phyloP scores from a whole-genome alignment of 257 asterid genomes.

The Osmanthus fragrans region DNA sequence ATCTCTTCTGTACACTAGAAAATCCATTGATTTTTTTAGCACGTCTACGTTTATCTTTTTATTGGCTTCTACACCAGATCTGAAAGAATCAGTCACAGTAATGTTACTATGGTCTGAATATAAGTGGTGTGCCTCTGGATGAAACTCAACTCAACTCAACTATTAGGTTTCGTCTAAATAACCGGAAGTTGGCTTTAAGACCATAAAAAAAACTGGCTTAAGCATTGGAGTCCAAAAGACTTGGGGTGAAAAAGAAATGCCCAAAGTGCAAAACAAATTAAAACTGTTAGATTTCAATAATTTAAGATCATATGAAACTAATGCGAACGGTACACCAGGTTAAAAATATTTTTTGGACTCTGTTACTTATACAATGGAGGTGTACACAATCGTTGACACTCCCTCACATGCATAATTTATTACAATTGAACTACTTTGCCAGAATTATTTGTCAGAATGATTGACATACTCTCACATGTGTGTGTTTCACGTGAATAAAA shows the following conservation, averaged over 20 bases:
- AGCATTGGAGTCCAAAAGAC: not conserved
- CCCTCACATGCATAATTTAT: too few species aligned
- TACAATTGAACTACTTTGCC: too few species aligned
- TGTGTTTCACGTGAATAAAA: too few species aligned
- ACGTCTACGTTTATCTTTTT: not conserved
- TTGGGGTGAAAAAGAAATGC: too few species aligned
- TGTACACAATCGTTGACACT: too few species aligned
- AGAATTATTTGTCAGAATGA: too few species aligned
- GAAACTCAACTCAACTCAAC: not conserved
- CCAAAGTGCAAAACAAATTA: not conserved
- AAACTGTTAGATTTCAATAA: too few species aligned
- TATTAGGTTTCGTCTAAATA: not conserved
- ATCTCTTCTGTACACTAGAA: not conserved
- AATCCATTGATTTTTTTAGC: conserved; percentile 10
- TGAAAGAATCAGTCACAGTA: not conserved
- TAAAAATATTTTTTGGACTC: too few species aligned
- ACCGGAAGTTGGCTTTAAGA: not conserved
- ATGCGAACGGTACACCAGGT: too few species aligned
- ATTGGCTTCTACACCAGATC: not conserved
- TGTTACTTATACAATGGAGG: too few species aligned
- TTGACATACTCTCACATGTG: too few species aligned
- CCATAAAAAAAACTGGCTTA: not conserved
- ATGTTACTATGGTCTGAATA: not conserved
- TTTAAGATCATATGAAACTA: too few species aligned
- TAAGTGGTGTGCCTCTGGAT: not conserved